Base-by-base conservation (phyloP, 169 alveolate genomes). In the Eimeria maxima region DNA sequence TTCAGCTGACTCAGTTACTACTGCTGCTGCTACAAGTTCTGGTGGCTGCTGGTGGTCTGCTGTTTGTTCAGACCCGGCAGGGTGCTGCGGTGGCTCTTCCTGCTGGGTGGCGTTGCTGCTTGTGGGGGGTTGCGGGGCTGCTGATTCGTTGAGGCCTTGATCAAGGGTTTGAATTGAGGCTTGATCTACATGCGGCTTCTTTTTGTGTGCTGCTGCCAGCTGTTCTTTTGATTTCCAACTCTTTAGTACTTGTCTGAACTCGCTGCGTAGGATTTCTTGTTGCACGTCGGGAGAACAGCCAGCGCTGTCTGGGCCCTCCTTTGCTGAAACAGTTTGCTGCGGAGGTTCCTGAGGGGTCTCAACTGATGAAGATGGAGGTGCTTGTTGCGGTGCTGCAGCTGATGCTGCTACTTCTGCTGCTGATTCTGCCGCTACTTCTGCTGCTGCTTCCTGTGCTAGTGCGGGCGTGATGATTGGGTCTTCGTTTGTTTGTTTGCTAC, bases 161-260 rank as follows among this genome's bases (percentile, higher is more conserved):
- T 53, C 16, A 0, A 53, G 6, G 1, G 16, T 7, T 18, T 2
- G 69, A 5, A 16, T 5, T 11, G 69, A 24, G 69, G 27, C 8
- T 16, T 11, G 69, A 16, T 60, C 69, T 4, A 29, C 69, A 5
- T 11, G 27, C 0, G 69, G 8, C 1, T 69, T 69, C 29, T 76
- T 76, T 38, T 45, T 38, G 5, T 50, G 33, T 16, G 90, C 90
- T 27, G 71, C 55, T 8, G 71, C 90, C 11, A 42, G 90, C 71
- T 50, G 65, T 27, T 81, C 90, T 50, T 81, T 81, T 13, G 90
- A 81, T 14, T 81, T 16, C 90, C 90, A 81, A 4, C 73, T 50
- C 44, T 45, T 81, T 22, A 81, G 44, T 4, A 81, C 90, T 20
- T 81, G 90, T 16, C 50, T 18, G 45, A 81, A 81, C 24, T 81